Base-by-base conservation (phyloP, 257 asterid genomes). In the Thymus mandschuricus region DNA sequence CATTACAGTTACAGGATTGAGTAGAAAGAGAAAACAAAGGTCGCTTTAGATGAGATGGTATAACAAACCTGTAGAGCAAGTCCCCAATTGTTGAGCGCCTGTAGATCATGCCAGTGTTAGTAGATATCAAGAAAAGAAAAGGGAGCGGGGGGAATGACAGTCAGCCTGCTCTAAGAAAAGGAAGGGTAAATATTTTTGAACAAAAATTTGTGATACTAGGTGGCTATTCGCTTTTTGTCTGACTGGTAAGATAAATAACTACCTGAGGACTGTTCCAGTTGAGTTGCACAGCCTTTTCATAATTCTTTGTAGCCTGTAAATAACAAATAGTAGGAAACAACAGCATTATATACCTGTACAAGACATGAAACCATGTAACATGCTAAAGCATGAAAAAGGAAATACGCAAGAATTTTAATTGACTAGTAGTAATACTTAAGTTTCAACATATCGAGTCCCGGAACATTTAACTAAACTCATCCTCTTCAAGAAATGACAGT, bases 251-350 rank as follows among this genome's bases (percentile, higher is more conserved):
- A 44, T 10, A 68, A 57, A 79, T 29, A 29, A 10, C 81, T 85
- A 95, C 99, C 98, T 92, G 99, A 67, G 98, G 98, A 82, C 98
- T 95, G 84, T 95, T 95, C 99, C 99, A 95, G 69, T 90, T 92
- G 78, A 95, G 99, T 76, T 92, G 92, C 58, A 95, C 97, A 52
- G 99, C 98, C 81, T 88, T 95, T 72, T 92, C 98, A 66, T 95
- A 95, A 56, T 95, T 90, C 74, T 83, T 88, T 66, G 98, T 87
- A 48, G 99, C 98, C 99, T 95, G 92, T 71, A 82, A 72, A 80
- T 60, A 30, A 71, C 66, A 43, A 79, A 71, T 65, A 81, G 45
- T 72, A 68, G 68, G 64, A 54, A 59, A 75, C 11, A 31, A 13
- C 35, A 41, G 74, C 52, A 73, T 21, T 66, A 49, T 15, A 56